A percentile compares a stretch with the other conserved stretches of the same genome.
phyloP scores from a whole-genome alignment of 768 basidiomycete genomes.

The Tricholoma flavovirens region DNA sequence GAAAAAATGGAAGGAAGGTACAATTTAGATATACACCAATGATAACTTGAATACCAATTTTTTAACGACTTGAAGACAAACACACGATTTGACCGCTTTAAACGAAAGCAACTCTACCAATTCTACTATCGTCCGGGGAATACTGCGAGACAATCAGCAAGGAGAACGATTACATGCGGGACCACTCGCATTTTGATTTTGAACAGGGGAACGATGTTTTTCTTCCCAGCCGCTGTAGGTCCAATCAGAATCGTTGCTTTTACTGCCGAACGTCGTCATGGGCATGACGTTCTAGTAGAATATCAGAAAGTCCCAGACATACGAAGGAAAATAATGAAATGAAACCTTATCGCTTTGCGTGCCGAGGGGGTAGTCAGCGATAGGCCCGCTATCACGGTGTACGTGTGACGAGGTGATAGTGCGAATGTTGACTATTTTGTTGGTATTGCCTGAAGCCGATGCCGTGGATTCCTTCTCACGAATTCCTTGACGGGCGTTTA shows the following conservation, averaged over 20 bases:
- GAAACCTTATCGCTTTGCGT: conserved; percentile 9
- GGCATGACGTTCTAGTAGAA: conserved; percentile 1
- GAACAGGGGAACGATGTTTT: not conserved
- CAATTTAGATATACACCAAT: not conserved
- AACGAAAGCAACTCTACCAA: not conserved
- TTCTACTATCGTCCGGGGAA: not conserved
- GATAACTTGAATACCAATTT: too few relatives aligned
- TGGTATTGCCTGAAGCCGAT: conserved; percentile 5
- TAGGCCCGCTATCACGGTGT: not conserved
- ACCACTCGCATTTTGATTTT: not conserved
- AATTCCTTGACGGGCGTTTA: conserved; percentile 17
- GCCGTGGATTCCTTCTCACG: conserved; percentile 7
- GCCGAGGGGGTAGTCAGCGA: not conserved
- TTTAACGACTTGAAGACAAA: too few relatives aligned
- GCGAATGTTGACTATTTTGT: conserved; percentile 13
- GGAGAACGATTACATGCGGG: not conserved
- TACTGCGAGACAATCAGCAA: not conserved
- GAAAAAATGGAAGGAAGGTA: too few relatives aligned
- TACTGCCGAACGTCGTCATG: conserved; percentile 5
- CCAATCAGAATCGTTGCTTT: conserved; percentile 2
- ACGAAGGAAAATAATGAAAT: not conserved
- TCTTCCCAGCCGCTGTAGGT: not conserved
- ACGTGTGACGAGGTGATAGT: conserved; percentile 7
- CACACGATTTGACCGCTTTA: not conserved
- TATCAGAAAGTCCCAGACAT: not conserved